These are phyloP conservation scores for Neurospora cerealis DNA, from an alignment of 495 filamentous ascomycete species.

Conservation along the genomic window DNA sequence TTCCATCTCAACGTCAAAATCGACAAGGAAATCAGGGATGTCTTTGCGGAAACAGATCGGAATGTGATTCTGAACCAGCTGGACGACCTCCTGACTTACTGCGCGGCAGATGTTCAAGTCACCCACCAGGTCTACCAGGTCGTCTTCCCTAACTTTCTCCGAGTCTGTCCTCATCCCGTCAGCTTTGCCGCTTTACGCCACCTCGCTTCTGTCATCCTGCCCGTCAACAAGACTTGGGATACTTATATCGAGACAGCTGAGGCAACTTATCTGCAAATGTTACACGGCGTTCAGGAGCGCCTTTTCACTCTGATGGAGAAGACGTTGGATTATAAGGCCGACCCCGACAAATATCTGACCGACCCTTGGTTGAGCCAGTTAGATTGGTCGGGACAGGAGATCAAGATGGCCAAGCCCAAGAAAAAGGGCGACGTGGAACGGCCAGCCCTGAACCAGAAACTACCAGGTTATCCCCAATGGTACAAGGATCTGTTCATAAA, in stretches of 20 bases:
- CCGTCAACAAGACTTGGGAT: constrained; percentile 80
- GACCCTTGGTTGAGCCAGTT: constrained; percentile 91
- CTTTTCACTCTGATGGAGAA: constrained; percentile 62
- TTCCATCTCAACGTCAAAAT: constrained; percentile 90
- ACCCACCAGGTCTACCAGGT: constrained; percentile 89
- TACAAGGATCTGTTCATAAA: constrained; percentile 82
- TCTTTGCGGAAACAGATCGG: constrained; percentile 75
- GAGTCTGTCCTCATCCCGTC: constrained; percentile 89
- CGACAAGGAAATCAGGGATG: constrained; percentile 78
- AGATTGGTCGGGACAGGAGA: constrained; percentile 88
- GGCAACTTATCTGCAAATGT: constrained; percentile 66
- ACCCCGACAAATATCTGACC: constrained; percentile 53
- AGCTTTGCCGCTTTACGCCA: constrained; percentile 92
- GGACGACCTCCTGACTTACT: constrained; percentile 85
- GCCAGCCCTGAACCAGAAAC: constrained; percentile 77
- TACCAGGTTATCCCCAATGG: constrained; percentile 90
- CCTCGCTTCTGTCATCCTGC: constrained; percentile 83
- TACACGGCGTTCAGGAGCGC: constrained; percentile 63
- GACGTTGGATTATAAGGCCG: constrained; percentile 61
- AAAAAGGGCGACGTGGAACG: constrained; percentile 70
- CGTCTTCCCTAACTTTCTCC: constrained; percentile 80
- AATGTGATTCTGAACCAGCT: constrained; percentile 56
- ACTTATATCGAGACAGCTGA: constrained; percentile 74
- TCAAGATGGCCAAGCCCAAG: constrained; percentile 85
- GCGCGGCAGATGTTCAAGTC: constrained; percentile 85